phyloP scores from a whole-genome alignment of 1,284 basidiomycete species.

The Meripilus lineatus region DNA sequence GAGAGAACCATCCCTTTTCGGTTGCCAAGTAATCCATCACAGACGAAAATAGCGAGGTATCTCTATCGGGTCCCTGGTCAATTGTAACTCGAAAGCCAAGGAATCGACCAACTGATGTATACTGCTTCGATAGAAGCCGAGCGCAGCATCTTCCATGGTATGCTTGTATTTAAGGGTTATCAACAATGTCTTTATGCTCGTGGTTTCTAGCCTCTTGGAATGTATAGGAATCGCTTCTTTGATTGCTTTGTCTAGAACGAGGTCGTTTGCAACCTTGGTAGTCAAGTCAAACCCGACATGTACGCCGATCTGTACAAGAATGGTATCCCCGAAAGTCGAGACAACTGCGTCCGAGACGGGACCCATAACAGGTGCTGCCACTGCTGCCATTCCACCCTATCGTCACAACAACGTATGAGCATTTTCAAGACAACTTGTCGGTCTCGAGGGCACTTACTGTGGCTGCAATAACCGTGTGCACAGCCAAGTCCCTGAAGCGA shows the following conservation, averaged over 20 bases:
- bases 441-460: conserved; percentile 37
- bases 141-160: conserved; percentile 50
- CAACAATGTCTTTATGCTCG: conserved; percentile 47
- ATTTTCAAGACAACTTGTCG: background rate
- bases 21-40: conserved; percentile 61
- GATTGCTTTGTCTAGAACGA: conserved; percentile 46
- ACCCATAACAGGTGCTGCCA: conserved; percentile 51
- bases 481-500: conserved; percentile 56
- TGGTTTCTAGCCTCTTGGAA: conserved; percentile 51
- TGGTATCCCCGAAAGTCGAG: conserved; percentile 47
- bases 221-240: conserved; percentile 47
- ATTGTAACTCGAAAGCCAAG: conserved; percentile 5
- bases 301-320: conserved; percentile 51
- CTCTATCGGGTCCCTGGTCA: conserved; percentile 27
- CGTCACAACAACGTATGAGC: background rate
- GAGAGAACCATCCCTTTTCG: conserved; percentile 65
- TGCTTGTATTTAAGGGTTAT: conserved; percentile 62
- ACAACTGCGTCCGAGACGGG: conserved; percentile 47
- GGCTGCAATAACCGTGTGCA: conserved; percentile 55
- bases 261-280: conserved; percentile 47
- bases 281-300: conserved; percentile 50
- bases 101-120: conserved; percentile 43
- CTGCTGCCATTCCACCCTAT: conserved; percentile 56
- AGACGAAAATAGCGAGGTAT: conserved; percentile 49
- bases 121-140: conserved; percentile 60